Conservation (phyloP, 2,329 filamentous ascomycete species). For the Ceratocystiopsis minuta region DNA sequence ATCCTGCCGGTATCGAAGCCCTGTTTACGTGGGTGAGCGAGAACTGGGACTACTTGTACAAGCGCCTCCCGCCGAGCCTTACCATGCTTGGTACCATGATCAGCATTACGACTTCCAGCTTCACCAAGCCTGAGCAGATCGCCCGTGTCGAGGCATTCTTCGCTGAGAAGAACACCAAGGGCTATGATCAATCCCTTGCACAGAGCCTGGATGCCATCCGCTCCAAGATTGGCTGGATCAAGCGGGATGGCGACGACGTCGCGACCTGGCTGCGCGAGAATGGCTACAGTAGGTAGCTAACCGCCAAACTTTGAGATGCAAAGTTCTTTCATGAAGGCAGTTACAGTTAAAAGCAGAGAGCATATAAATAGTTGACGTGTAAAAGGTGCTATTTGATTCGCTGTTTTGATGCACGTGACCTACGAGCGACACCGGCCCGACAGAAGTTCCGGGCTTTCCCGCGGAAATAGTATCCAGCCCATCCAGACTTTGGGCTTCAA, state of each 20-base stretch:
- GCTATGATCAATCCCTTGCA: conserved; percentile 75
- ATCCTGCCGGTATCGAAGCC: conserved; percentile 59
- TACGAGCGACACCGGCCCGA: no score
- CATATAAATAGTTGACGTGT: no score
- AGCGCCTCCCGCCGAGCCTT: conserved; percentile 69
- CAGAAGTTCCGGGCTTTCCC: no score
- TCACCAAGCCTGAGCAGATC: conserved; percentile 60
- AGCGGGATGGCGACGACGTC: conserved; percentile 61
- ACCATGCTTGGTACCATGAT: conserved; percentile 77
- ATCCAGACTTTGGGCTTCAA: no score
- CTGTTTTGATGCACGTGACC: no score
- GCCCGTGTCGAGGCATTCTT: conserved; percentile 69
- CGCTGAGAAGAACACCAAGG: conserved; percentile 57
- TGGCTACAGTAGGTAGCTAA: conserved; percentile 10
- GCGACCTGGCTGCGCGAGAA: conserved; percentile 19
- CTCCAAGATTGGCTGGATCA: conserved; percentile 69
- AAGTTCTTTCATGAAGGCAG: no score
- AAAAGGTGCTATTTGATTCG: no score
- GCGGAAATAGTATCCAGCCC: no score
- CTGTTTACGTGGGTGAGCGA: conserved; percentile 69
- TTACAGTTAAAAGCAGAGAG: no score
- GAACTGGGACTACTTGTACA: conserved; percentile 73
- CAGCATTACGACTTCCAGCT: conserved; percentile 62
- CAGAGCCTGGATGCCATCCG: conserved; percentile 73
- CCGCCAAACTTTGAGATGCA: no score